These are phyloP conservation scores for Metrosideros polymorpha DNA, from an alignment of 441 rosid species.

Conservation along the genomic window DNA sequence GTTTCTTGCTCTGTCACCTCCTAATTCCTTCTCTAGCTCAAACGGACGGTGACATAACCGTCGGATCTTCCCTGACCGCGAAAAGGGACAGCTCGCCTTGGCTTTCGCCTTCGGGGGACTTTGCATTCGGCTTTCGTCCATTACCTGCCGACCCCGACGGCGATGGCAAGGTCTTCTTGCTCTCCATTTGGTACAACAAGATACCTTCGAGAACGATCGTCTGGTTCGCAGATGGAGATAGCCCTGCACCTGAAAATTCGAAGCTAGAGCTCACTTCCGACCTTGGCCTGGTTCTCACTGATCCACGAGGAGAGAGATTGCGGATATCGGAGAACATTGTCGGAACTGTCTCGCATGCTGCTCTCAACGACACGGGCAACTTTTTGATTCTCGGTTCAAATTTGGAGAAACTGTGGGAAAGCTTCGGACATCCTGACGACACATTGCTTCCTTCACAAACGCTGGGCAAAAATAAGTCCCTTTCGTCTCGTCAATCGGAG, in stretches of 20 bases:
- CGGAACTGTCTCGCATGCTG: not conserved
- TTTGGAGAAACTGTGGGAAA: slow-evolving; percentile 27
- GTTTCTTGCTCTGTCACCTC: not conserved
- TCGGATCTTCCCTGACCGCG: slow-evolving; percentile 6
- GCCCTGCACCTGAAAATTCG: slow-evolving; percentile 1
- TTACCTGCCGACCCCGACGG: not conserved
- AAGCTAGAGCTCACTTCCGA: not conserved
- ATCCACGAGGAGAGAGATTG: not conserved
- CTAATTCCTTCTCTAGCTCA: not conserved
- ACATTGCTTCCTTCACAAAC: slow-evolving; percentile 34
- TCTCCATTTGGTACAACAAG: slow-evolving; percentile 21
- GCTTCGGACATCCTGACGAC: slow-evolving; percentile 30
- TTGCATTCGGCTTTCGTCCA: slow-evolving; percentile 19
- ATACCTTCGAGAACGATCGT: slow-evolving; percentile 16
- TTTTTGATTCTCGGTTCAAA: not conserved
- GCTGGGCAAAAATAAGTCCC: slow-evolving; percentile 1
- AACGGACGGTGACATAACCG: not conserved
- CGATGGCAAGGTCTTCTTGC: not conserved
- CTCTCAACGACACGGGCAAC: not conserved
- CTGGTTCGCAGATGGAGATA: slow-evolving; percentile 20
- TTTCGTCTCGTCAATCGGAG: slow-evolving; percentile 4
- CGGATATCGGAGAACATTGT: slow-evolving; percentile 2
- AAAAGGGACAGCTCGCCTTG: not conserved
- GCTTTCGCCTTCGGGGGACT: slow-evolving; percentile 22
- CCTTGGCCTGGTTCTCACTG: slow-evolving; percentile 10